phyloP scores from a whole-genome alignment of 2,329 filamentous ascomycete species.

The Diaporthe ampelina region DNA sequence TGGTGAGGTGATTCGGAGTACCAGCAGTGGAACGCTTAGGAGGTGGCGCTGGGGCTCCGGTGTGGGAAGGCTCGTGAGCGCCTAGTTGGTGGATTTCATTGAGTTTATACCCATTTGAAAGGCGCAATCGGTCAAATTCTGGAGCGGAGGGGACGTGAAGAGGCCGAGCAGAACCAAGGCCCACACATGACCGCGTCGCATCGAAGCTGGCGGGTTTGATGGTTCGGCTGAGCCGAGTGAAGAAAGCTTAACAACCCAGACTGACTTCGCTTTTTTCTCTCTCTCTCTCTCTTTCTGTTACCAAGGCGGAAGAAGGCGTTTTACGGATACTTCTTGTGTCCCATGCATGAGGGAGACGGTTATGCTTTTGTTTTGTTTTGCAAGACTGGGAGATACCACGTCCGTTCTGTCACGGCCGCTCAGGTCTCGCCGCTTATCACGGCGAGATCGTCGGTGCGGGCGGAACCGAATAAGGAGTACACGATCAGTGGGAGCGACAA shows the following conservation, averaged over 20 bases:
- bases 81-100: conserved; percentile 50
- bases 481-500: conserved; percentile 15
- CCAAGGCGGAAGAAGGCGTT: conserved; percentile 35
- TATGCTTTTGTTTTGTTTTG: conserved; percentile 15
- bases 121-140: not conserved
- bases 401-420: conserved; percentile 28
- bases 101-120: conserved; percentile 21
- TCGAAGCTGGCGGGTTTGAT: not conserved
- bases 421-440: conserved; percentile 18
- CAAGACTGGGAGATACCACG: conserved; percentile 39
- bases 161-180: not conserved
- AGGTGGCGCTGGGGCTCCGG: conserved; percentile 67
- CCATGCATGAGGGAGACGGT: conserved; percentile 14
- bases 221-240: conserved; percentile 1
- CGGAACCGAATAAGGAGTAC: conserved; percentile 3
- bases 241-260: not conserved
- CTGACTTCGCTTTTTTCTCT: not conserved
- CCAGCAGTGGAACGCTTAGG: conserved; percentile 62
- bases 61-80: conserved; percentile 65
- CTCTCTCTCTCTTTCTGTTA: not conserved
- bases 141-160: not conserved
- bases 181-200: no score
- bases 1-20: conserved; percentile 64
- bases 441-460: conserved; percentile 4
- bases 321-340: conserved; percentile 7